Evolutionary conservation across 1,284 basidiomycete genomes (phyloP).

Genomic region (Cerrena zonata): DNA sequence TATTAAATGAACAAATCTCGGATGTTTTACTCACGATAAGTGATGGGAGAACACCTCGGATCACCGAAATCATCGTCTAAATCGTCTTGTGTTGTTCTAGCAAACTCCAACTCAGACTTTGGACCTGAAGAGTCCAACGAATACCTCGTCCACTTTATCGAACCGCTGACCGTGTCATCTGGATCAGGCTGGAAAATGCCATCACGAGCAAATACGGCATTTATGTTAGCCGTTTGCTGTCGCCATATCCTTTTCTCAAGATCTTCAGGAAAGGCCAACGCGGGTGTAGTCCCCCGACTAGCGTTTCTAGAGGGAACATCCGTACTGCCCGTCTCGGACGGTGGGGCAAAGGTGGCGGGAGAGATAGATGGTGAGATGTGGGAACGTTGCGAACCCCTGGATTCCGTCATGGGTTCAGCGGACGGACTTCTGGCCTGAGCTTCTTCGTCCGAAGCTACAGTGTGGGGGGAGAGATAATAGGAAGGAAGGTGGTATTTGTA

Average conservation of each 20-base stretch:
- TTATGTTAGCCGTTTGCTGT: conserved; percentile 3
- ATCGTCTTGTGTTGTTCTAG: conserved; percentile 7
- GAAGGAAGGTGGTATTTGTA: conserved; percentile 6
- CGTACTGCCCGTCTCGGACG: conserved; percentile 7
- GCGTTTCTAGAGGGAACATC: background rate
- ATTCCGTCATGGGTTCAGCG: conserved; percentile 9
- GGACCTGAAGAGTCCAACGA: conserved; percentile 16
- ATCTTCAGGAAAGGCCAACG: conserved; percentile 4
- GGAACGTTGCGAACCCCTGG: conserved; percentile 8
- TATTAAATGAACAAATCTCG: too few relatives aligned
- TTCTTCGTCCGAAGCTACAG: background rate
- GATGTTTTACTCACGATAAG: background rate
- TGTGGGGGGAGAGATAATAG: conserved; percentile 1
- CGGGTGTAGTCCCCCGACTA: conserved; percentile 4
- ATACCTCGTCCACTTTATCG: conserved; percentile 19
- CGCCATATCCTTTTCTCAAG: conserved; percentile 7
- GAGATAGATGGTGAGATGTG: conserved; percentile 18
- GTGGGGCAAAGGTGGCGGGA: conserved; percentile 22
- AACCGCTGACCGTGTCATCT: conserved; percentile 21
- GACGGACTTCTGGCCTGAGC: background rate
- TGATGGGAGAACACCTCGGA: background rate
- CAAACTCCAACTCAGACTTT: conserved; percentile 25
- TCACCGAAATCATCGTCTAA: conserved; percentile 7
- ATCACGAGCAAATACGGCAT: conserved; percentile 7
- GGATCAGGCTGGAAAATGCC: conserved; percentile 7